Evolutionary conservation across 2,329 filamentous ascomycete genomes (phyloP), one percentile per base, ranked within the genome.

Genomic region (Arthrinium puccinioides): DNA sequence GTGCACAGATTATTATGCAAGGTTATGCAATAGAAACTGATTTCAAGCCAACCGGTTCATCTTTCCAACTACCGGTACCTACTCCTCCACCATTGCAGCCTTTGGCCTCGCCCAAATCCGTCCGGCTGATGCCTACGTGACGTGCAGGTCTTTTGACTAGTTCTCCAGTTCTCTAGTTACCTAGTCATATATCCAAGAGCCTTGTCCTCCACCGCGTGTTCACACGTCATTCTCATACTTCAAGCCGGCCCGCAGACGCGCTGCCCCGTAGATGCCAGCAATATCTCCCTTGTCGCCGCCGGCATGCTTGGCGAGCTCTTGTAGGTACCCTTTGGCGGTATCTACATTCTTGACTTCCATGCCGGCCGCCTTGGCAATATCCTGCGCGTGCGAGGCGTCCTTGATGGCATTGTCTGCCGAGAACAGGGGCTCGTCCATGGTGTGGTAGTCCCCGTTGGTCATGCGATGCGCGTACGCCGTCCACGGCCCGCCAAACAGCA

Each of bases 371-470:
- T 75, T 64, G 0, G 85, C 88, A 41, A 95, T 52, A 38, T 63
- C 67, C 55, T 79, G 64, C 5, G 84, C 86, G 67, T 95, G 87
- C 2, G 79, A 64, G 2, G 81, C 76, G 64, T 95, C 89, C 57
- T 95, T 95, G 43, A 82, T 69, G 6, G 87, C 88, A 41, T 94
- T 66, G 56, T 92, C 82, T 1, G 90, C 84, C 4, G 78, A 78
- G 57, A 94, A 94, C 8, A 92, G 64, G n/a, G 88, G 88, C 52
- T 82, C 82, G 18, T 84, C 77, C 10, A 83, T 70, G 60, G 77
- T 73, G 59, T 84, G 79, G 55, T 94, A 94, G 50, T 87, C 84
- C 1, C 87, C 87, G 1, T 66, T 67, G 32, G 76, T 55, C 82
- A 95, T 85, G 16, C 87, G 74, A 29, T 73, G 74, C 13, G 79